These are phyloP conservation scores for Boletus bicolor DNA, from an alignment of 768 basidiomycete genomes.

Conservation along the genomic window DNA sequence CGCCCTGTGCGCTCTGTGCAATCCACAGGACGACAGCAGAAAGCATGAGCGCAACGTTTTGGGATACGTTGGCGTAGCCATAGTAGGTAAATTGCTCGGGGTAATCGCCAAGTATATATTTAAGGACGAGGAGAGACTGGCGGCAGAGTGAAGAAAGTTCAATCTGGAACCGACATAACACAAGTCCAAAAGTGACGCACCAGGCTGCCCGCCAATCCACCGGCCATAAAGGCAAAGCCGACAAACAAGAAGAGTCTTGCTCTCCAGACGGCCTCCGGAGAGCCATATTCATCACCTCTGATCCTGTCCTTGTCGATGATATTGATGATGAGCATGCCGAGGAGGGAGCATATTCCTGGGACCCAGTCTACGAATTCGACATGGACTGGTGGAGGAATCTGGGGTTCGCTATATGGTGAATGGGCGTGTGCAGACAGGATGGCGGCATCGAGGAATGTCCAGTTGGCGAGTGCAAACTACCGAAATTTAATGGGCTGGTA, in stretches of 20 bases:
- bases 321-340: slow-evolving; percentile 91
- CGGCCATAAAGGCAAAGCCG: slow-evolving; percentile 96
- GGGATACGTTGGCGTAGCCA: slow-evolving; percentile 93
- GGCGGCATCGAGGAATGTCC: slow-evolving; percentile 92
- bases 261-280: slow-evolving; percentile 84
- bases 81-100: slow-evolving; percentile 80
- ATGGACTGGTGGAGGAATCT: slow-evolving; percentile 69
- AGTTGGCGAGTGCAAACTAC: slow-evolving; percentile 92
- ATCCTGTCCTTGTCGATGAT: slow-evolving; percentile 93
- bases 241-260: slow-evolving; percentile 89
- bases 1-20: slow-evolving; percentile 77
- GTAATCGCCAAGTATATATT: slow-evolving; percentile 78
- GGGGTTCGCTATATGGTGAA: slow-evolving; percentile 67
- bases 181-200: slow-evolving; percentile 47
- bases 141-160: neutral
- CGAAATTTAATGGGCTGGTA: neutral
- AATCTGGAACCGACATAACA: neutral
- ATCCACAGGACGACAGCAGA: slow-evolving; percentile 90
- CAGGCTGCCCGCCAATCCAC: slow-evolving; percentile 94
- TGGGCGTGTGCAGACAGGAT: slow-evolving; percentile 86
- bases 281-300: slow-evolving; percentile 76
- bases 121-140: slow-evolving; percentile 85
- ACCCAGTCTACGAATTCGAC: slow-evolving; percentile 96
- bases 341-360: slow-evolving; percentile 88
- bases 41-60: slow-evolving; percentile 82